Evolutionary conservation across 768 basidiomycete genomes (phyloP), one percentile per base, ranked within the genome.

Genomic region (Mycena indigotica): DNA sequence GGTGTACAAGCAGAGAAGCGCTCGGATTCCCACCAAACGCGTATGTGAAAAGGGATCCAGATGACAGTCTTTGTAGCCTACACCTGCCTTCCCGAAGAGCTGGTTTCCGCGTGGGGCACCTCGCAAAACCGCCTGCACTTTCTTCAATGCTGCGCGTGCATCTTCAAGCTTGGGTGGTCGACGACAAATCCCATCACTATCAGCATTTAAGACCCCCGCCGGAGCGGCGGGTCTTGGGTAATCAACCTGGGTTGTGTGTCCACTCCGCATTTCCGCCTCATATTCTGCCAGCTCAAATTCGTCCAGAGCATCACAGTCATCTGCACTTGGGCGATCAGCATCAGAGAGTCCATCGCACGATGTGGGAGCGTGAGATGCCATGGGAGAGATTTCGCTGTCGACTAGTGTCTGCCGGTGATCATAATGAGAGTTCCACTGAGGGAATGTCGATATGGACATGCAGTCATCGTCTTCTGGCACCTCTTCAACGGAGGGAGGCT

Each of bases 1-100:
- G 6, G 52, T 52, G 48, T 60, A 63, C 19, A 60, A 50, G 32
- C 39, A 56, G 28, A 63, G 40, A 29, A 60, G 24, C 1, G 58
- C 52, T 13, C 49, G 58, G 15, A 60, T 53, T 23, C 55, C 58
- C 5, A 30, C 45, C 21, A 63, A 28, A 4, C 48, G 62, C 28
- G 44, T 46, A 16, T 28, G 35, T 4, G 52, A 49, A 52, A 53
- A 60, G 6, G 46, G 39, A 39, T 56, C 32, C 10, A 35, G 32
- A 12, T 44, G 8, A 8, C 15, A 21, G 15, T 12, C 15, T 8
- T 44, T 8, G 41, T 44, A 44, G 8, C 41, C 41, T 8, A 44
- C 41, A 23, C 41, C 41, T 16, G 6, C 41, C 12, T 16, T 12
- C 41, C 41, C 41, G n/a, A 44, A 44, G 15, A 44, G 8, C 23